These are phyloP conservation scores for Trametes cubensis DNA, from an alignment of 768 basidiomycete species.

Conservation along the genomic window DNA sequence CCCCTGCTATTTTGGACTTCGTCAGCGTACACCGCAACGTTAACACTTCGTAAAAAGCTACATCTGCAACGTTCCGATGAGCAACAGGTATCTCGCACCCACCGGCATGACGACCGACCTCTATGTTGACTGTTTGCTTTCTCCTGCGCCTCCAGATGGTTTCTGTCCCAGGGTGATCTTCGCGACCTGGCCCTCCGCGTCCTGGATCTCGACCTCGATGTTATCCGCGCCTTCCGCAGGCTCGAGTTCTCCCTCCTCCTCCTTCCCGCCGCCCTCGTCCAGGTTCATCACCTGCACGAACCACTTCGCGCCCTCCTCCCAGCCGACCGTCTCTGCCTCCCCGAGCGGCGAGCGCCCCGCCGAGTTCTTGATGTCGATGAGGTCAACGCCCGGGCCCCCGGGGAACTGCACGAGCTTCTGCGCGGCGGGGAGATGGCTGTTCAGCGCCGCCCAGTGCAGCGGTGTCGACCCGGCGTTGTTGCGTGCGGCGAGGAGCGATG, in stretches of 20 bases:
- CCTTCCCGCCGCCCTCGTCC: slow-evolving; percentile 47
- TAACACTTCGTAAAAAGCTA: neutral
- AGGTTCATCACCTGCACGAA: slow-evolving; percentile 81
- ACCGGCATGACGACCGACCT: neutral
- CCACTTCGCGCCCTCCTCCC: slow-evolving; percentile 86
- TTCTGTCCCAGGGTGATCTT: slow-evolving; percentile 47
- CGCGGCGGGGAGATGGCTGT: slow-evolving; percentile 68
- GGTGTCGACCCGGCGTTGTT: slow-evolving; percentile 82
- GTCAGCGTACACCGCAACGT: neutral
- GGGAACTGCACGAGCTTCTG: slow-evolving; percentile 61
- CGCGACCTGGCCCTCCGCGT: slow-evolving; percentile 70
- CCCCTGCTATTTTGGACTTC: slow-evolving; percentile 3
- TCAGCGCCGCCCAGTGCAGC: slow-evolving; percentile 90
- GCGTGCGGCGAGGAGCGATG: slow-evolving; percentile 57
- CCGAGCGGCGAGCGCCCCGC: slow-evolving; percentile 77
- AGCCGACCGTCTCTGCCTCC: slow-evolving; percentile 77
- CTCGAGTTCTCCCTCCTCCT: slow-evolving; percentile 43
- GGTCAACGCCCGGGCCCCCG: slow-evolving; percentile 59
- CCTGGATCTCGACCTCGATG: slow-evolving; percentile 71
- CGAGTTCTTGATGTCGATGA: slow-evolving; percentile 77
- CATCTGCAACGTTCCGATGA: neutral
- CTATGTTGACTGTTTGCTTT: neutral
- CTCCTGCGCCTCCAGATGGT: neutral
- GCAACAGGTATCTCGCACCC: neutral
- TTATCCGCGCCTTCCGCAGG: slow-evolving; percentile 40